Conservation (phyloP, 2,329 filamentous ascomycete species). For the Diatrype stigma region DNA sequence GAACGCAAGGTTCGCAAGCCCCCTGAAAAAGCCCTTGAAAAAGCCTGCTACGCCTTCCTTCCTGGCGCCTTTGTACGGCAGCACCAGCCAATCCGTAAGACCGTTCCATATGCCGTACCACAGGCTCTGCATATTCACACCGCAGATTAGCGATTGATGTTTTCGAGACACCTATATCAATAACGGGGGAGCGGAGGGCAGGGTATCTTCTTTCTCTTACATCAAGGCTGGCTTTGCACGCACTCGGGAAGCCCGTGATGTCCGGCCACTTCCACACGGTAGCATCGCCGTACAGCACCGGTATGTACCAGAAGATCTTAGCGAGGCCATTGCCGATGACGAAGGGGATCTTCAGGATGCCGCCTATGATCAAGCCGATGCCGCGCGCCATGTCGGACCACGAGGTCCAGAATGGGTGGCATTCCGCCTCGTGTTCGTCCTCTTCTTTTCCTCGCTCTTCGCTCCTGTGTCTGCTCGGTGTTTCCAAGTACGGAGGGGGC, state of each 20-base stretch:
- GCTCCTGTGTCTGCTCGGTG: neutral
- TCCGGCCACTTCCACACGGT: constrained; percentile 13
- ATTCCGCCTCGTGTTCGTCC: constrained; percentile 8
- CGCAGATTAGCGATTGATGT: too few species aligned
- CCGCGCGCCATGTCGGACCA: constrained; percentile 13
- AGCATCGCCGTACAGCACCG: constrained; percentile 12
- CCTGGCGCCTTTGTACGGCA: constrained; percentile 12
- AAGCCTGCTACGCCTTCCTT: constrained; percentile 12
- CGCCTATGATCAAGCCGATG: constrained; percentile 7
- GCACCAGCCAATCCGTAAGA: constrained; percentile 12
- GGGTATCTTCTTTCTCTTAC: constrained; percentile 4
- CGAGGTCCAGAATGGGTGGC: constrained; percentile 16
- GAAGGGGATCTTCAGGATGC: constrained; percentile 11
- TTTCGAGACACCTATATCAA: too few species aligned
- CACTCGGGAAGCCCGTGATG: constrained; percentile 13
- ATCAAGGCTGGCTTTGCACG: constrained; percentile 8
- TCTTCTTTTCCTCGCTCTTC: neutral
- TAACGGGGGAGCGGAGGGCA: neutral
- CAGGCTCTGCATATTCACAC: constrained; percentile 4
- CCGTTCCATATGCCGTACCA: constrained; percentile 12
- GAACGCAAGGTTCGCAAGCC: constrained; percentile 9
- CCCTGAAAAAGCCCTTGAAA: constrained; percentile 11
- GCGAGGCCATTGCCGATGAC: constrained; percentile 12
- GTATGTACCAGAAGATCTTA: constrained; percentile 14
- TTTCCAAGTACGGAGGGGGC: constrained; percentile 10